Evolutionary conservation across 2,329 filamentous ascomycete species (phyloP).

Genomic region (Xylaria sp.): DNA sequence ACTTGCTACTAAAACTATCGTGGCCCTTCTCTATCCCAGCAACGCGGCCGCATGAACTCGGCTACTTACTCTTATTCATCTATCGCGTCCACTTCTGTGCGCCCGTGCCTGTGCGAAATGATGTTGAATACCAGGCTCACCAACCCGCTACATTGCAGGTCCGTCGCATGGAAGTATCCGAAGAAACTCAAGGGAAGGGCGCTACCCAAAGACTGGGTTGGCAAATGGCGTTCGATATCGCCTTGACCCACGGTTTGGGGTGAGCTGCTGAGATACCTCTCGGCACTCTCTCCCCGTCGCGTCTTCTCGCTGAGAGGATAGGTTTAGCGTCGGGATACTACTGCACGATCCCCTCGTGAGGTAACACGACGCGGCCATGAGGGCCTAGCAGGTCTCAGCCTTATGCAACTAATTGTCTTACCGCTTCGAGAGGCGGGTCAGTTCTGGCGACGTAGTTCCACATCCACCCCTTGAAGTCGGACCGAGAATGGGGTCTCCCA

Average conservation of each 20-base stretch:
- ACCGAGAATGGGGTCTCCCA: constrained; percentile 16
- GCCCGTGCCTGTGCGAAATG: constrained; percentile 5
- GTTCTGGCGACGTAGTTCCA: constrained; percentile 16
- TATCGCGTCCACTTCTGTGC: constrained; percentile 6
- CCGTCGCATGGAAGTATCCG: constrained; percentile 10
- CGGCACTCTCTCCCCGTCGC: too few relatives aligned
- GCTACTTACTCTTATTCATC: constrained; percentile 16
- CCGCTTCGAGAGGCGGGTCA: background rate
- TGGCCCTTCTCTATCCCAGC: constrained; percentile 7
- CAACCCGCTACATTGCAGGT: constrained; percentile 7
- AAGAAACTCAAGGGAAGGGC: constrained; percentile 1
- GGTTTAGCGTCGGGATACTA: constrained; percentile 24
- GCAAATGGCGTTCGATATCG: constrained; percentile 14
- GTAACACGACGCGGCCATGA: constrained; percentile 19
- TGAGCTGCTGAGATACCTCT: too few relatives aligned
- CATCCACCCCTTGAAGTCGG: constrained; percentile 27
- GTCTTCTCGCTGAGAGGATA: constrained; percentile 18
- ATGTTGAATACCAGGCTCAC: constrained; percentile 5
- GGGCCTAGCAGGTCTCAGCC: constrained; percentile 7
- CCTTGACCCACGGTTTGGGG: constrained; percentile 13
- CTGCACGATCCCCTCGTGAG: constrained; percentile 19
- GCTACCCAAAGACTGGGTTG: background rate
- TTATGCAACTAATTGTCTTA: background rate
- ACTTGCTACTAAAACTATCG: constrained; percentile 7
- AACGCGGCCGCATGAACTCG: background rate